A percentile compares a stretch with the other conserved stretches of the same genome.
These are phyloP conservation scores for Solanum hybrid DNA, from an alignment of 305 asterid genomes.

Conservation along the genomic window DNA sequence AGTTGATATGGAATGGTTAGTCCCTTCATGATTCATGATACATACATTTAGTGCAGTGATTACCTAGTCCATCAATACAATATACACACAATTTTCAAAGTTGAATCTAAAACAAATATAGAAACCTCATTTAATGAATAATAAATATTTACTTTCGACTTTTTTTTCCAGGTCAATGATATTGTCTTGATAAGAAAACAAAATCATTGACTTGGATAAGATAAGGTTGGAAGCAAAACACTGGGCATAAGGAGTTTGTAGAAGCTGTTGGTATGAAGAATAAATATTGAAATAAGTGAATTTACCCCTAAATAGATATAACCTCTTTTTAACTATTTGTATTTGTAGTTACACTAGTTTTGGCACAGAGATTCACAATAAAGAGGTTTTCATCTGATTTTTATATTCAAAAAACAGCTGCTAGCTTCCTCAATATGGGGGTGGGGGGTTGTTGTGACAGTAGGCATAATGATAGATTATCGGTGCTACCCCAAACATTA, in stretches of 20 bases:
- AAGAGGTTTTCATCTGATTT: background rate
- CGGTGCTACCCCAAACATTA: background rate
- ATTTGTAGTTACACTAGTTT: background rate
- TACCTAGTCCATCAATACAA: background rate
- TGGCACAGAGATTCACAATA: background rate
- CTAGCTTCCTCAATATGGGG: background rate
- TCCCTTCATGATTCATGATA: background rate
- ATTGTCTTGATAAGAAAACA: background rate
- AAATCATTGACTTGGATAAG: background rate
- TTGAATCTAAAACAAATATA: background rate
- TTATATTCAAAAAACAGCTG: background rate
- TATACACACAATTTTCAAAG: background rate
- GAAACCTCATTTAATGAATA: background rate
- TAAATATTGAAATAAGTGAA: background rate
- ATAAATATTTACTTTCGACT: background rate
- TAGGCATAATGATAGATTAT: background rate
- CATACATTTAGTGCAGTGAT: background rate
- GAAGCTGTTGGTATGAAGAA: background rate
- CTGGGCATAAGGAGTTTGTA: background rate
- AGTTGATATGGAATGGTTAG: background rate
- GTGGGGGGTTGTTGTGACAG: background rate
- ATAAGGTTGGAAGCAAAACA: background rate
- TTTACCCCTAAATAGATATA: background rate
- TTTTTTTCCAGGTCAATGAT: background rate
- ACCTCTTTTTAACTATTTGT: background rate